Percentiles rank a stretch among this genome's conserved stretches.
Conservation (phyloP, 345 rosid genomes). For the Sapria himalayana region DNA sequence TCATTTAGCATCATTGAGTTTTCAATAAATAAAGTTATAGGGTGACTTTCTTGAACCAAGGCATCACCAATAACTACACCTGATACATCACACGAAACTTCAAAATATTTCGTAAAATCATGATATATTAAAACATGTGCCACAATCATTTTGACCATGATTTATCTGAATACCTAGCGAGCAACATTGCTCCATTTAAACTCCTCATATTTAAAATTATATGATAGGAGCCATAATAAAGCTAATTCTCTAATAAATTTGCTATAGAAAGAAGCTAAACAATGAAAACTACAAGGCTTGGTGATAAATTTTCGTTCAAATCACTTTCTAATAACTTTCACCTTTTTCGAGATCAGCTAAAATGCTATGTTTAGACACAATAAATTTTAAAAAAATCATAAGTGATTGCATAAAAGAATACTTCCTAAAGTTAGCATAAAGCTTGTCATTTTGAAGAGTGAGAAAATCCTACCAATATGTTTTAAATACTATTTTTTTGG, state of each 20-base stretch:
- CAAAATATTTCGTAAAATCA: not conserved
- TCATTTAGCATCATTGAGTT: too few relatives aligned
- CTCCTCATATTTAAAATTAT: not conserved
- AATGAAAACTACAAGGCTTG: too few relatives aligned
- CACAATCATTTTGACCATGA: not conserved
- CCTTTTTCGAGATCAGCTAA: not conserved
- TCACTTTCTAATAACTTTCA: not conserved
- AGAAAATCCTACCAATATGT: not conserved
- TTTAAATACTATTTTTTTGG: not conserved
- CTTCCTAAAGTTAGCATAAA: not conserved
- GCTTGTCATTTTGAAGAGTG: not conserved
- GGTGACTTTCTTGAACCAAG: not conserved
- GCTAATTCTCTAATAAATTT: too few relatives aligned
- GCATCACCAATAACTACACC: not conserved
- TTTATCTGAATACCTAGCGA: not conserved
- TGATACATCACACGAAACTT: too few relatives aligned
- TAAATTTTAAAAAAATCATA: too few relatives aligned
- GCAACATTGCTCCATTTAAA: not conserved
- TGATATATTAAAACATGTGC: not conserved
- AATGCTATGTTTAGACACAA: too few relatives aligned
- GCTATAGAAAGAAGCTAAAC: too few relatives aligned
- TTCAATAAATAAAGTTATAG: too few relatives aligned
- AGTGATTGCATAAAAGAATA: too few relatives aligned
- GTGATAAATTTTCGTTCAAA: too few relatives aligned
- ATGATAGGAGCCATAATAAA: too few relatives aligned